phyloP scores from a whole-genome alignment of 495 filamentous ascomycete genomes.

The Trichoderma parareesei region DNA sequence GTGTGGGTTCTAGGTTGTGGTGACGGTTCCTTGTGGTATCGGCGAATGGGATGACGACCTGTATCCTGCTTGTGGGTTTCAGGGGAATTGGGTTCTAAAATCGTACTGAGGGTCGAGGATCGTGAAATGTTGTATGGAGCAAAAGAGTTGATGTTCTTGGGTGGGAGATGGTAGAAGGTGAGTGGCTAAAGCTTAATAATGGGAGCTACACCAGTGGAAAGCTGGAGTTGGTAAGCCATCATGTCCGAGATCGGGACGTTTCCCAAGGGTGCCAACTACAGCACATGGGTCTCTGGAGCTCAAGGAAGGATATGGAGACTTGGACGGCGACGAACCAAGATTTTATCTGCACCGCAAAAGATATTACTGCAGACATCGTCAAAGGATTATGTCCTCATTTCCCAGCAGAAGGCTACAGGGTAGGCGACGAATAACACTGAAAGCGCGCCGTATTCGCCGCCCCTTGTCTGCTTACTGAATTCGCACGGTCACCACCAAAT shows the following conservation, averaged over 20 bases:
- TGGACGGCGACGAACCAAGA: too few species aligned
- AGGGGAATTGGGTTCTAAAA: too few species aligned
- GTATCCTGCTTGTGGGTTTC: background rate
- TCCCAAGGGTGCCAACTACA: background rate
- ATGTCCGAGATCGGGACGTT: background rate
- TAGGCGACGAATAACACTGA: too few species aligned
- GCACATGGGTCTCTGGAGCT: too few species aligned
- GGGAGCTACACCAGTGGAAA: background rate
- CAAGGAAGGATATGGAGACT: too few species aligned
- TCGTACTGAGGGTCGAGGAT: background rate
- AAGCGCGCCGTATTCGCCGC: too few species aligned
- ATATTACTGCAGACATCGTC: too few species aligned
- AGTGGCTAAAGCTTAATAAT: conserved; percentile 5
- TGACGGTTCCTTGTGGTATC: background rate
- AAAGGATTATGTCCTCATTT: too few species aligned
- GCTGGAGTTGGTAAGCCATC: background rate
- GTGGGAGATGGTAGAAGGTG: background rate
- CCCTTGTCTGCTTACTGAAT: too few species aligned
- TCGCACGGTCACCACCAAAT: too few species aligned
- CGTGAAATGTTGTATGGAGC: background rate
- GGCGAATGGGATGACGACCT: background rate
- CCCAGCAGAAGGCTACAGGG: too few species aligned
- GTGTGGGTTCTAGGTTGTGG: background rate
- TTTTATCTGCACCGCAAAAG: too few species aligned
- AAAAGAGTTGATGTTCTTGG: background rate